Percentiles rank a stretch among this genome's conserved stretches.
phyloP scores from a whole-genome alignment of 2,329 filamentous ascomycete species.

The Fusarium mangiferae region DNA sequence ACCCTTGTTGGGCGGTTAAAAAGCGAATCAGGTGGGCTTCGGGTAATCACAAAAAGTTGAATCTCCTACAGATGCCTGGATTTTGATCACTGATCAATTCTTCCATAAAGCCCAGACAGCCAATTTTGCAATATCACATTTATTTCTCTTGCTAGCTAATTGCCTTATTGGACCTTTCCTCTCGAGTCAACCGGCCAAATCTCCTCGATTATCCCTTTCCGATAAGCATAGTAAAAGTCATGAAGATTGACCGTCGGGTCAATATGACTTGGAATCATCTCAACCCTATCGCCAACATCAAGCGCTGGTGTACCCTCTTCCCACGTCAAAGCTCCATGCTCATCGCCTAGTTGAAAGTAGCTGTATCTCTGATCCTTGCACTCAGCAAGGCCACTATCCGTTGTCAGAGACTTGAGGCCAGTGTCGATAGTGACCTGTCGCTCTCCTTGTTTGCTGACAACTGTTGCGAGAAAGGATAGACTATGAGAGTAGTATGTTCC shows the following conservation, averaged over 20 bases:
- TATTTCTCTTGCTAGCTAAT: not conserved
- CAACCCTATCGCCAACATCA: constrained; percentile 17
- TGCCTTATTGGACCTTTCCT: constrained; percentile 25
- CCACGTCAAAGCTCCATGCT: constrained; percentile 31
- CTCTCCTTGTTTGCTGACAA: constrained; percentile 30
- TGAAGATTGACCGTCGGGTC: constrained; percentile 36
- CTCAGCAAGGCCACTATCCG: constrained; percentile 30
- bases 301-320: constrained; percentile 5
- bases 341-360: constrained; percentile 20
- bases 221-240: constrained; percentile 31
- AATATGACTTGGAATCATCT: constrained; percentile 39
- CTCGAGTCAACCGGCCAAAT: constrained; percentile 32
- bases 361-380: constrained; percentile 26
- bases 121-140: not conserved
- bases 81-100: not conserved
- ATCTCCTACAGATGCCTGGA: accelerated
- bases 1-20: not conserved
- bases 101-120: accelerated
- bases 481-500: constrained; percentile 61
- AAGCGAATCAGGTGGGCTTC: not conserved
- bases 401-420: constrained; percentile 26
- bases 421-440: constrained; percentile 33
- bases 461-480: constrained; percentile 15
- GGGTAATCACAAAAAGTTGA: not conserved
- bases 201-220: constrained; percentile 17